These are phyloP conservation scores for Daldinia childiae DNA, from an alignment of 495 filamentous ascomycete species.

Conservation along the genomic window DNA sequence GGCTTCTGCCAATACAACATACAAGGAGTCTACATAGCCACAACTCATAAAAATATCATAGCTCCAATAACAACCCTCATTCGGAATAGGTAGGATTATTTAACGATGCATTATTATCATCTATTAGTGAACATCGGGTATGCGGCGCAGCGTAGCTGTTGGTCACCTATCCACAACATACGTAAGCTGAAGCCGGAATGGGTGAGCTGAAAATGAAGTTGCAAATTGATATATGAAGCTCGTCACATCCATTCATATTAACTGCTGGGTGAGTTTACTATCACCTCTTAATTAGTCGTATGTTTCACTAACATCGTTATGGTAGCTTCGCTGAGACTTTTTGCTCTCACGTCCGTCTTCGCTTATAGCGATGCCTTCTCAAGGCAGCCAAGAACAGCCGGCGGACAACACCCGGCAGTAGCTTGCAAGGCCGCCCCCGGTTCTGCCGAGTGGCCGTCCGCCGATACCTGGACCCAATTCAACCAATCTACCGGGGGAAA, in stretches of 20 bases:
- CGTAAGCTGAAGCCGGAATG: not conserved
- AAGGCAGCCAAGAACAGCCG: conserved; percentile 4
- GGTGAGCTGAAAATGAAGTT: not conserved
- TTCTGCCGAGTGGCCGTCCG: conserved; percentile 48
- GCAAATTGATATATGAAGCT: conserved; percentile 13
- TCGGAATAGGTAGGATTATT: not conserved
- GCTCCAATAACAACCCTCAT: not conserved
- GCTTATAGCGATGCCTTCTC: conserved; percentile 28
- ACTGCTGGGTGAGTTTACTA: conserved; percentile 10
- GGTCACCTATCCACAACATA: not conserved
- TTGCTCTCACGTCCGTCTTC: conserved; percentile 8
- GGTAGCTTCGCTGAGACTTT: conserved; percentile 10
- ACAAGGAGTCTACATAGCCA: conserved; percentile 1
- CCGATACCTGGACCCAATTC: conserved; percentile 43
- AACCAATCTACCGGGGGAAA: conserved; percentile 56
- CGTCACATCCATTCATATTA: not conserved
- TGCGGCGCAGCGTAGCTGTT: conserved; percentile 9
- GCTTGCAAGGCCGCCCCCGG: conserved; percentile 50
- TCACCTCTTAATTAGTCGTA: not conserved
- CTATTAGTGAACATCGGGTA: not conserved
- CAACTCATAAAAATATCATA: not conserved
- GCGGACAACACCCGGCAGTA: not conserved
- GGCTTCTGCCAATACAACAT: not conserved
- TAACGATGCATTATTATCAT: not conserved
- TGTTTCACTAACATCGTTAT: conserved; percentile 14